These are phyloP conservation scores for Borovskyia barvae DNA, from an alignment of 208 protist genomes.

Conservation along the genomic window DNA sequence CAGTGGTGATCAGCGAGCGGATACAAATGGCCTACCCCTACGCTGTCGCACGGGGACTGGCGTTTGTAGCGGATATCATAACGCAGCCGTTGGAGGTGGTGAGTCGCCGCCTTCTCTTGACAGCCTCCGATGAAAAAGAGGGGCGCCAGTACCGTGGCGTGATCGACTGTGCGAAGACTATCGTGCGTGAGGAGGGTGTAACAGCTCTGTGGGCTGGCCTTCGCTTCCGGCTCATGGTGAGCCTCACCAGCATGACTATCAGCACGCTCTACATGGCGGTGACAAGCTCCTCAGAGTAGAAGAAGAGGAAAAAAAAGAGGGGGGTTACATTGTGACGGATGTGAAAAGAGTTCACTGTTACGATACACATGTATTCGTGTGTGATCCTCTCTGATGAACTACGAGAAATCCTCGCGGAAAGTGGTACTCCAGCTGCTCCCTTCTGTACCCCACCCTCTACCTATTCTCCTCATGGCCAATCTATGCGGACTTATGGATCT, in stretches of 20 bases:
- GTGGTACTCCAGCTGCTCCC: too few relatives aligned
- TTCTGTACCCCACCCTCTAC: too few relatives aligned
- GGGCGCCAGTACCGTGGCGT: conserved; percentile 44
- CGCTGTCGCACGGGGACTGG: conserved; percentile 45
- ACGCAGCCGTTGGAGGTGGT: conserved; percentile 84
- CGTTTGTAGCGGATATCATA: conserved; percentile 53
- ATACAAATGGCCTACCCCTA: conserved; percentile 47
- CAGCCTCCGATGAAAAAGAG: conserved; percentile 49
- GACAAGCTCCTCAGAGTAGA: too few relatives aligned
- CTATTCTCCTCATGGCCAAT: too few relatives aligned
- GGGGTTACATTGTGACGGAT: too few relatives aligned
- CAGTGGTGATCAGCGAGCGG: conserved; percentile 29
- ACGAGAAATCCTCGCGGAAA: too few relatives aligned
- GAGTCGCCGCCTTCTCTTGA: conserved; percentile 69
- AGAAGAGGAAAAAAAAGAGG: too few relatives aligned
- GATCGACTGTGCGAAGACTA: conserved; percentile 61
- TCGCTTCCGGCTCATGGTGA: conserved; percentile 38
- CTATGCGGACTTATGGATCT: too few relatives aligned
- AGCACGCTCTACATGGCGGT: conserved; percentile 20
- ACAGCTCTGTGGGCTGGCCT: conserved; percentile 71
- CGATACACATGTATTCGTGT: too few relatives aligned
- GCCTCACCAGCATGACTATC: conserved; percentile 26
- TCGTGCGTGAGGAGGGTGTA: conserved; percentile 73
- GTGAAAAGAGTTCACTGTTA: too few relatives aligned
- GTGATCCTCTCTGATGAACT: too few relatives aligned